Base-by-base conservation (phyloP, 495 filamentous ascomycete genomes). In the Haplographium delicatum region DNA sequence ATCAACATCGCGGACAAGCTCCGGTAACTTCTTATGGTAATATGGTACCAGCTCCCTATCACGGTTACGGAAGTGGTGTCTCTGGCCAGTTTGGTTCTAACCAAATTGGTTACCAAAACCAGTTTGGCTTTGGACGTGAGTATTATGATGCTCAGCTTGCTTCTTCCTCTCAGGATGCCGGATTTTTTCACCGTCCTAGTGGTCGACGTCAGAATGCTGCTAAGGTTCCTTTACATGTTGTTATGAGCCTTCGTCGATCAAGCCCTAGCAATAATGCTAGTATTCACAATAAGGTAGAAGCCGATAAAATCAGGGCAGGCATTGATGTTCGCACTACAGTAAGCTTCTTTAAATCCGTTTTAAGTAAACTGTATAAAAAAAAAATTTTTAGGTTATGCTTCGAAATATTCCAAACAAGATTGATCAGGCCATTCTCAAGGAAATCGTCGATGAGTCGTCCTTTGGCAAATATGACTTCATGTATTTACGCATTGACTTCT, bases 351-450 rank as follows among this genome's bases (percentile, higher is more conserved):
- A n/a, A 62, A 55, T 8, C 0, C 26, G 28, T 19, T 44, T 18
- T 20, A 4, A 16, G 24, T 44, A 3, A 24, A 22, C 5, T 52
- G 30, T 44, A 66, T 50, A 63, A 47, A 24, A 16, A 15, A 19
- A 19, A 39, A 48, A 9, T 47, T 44, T 23, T 31, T 54, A 94
- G 88, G 84, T 98, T 50, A 98, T 98, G 93, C 71, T 96, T 22
- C 84, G 91, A 7, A 96, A 97, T 61, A 93, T 97, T 45, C 93
- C 93, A 4, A 95, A 95, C 67, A 87, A 88, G 60, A 82, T 96
- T 53, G 81, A 88, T 50, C 83, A 86, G 67, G 83, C 84, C 58
- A 82, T 84, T 64, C 69, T 97, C 15, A 93, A 91, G 68, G 63
- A 70, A 0, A 83, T 95, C 53, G 68, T 96, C 16, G 86, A 97